phyloP scores from a whole-genome alignment of 768 basidiomycete genomes.

The Mycena epipterygia region DNA sequence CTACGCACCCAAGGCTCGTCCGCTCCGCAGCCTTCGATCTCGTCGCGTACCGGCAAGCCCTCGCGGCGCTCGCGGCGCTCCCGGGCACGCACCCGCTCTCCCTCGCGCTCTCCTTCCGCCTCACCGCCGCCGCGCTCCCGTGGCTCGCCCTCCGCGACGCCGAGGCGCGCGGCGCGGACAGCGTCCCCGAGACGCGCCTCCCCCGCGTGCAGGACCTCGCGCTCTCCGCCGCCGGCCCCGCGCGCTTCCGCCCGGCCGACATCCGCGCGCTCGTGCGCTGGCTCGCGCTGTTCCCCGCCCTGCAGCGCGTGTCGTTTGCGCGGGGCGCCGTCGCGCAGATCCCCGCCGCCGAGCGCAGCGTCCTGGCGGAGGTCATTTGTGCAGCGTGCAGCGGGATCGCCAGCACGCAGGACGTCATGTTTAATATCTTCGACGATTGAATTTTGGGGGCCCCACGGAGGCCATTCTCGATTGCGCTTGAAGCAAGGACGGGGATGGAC shows the following conservation, averaged over 20 bases:
- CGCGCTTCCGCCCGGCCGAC: conserved; percentile 11
- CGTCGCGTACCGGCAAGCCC: not conserved
- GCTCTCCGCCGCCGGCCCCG: conserved; percentile 1
- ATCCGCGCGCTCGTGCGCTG: conserved; percentile 26
- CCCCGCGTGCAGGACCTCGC: not conserved
- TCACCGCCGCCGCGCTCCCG: conserved; percentile 16
- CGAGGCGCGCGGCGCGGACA: conserved; percentile 6
- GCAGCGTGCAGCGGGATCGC: not conserved
- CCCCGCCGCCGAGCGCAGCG: not conserved
- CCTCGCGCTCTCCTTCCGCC: conserved; percentile 16
- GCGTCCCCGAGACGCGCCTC: not conserved
- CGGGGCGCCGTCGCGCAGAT: conserved; percentile 3
- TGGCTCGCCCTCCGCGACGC: conserved; percentile 11
- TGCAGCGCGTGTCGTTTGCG: conserved; percentile 14
- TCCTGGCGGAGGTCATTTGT: conserved; percentile 15
- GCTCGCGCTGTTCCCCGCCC: conserved; percentile 17
- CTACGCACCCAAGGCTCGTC: not conserved
- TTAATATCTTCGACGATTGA: conserved; percentile 8
- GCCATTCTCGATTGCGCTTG: too few species aligned
- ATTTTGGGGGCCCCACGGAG: not conserved
- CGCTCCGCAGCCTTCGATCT: not conserved
- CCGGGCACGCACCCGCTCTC: conserved; percentile 12
- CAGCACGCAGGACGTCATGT: not conserved
- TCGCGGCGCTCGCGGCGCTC: conserved; percentile 19
- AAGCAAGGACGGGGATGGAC: too few species aligned